phyloP scores from a whole-genome alignment of 179 eudicot species.

The Carnegiea gigantea region DNA sequence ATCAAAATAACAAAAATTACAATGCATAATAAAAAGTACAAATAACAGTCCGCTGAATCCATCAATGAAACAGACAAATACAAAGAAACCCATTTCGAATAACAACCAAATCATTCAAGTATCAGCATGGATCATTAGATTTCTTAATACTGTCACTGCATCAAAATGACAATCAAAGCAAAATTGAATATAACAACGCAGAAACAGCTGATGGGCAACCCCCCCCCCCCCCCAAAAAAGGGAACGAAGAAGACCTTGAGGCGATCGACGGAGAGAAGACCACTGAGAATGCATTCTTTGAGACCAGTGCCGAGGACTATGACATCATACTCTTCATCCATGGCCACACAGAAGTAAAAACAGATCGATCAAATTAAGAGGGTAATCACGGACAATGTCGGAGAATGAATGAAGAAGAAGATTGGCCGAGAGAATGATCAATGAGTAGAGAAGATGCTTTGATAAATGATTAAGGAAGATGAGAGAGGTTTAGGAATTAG shows the following conservation, averaged over 20 bases:
- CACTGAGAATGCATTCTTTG: conserved; percentile 87
- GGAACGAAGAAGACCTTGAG: conserved; percentile 46
- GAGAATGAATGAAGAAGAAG: not conserved
- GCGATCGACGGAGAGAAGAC: conserved; percentile 85
- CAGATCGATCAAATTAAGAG: not conserved
- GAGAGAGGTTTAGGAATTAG: not conserved
- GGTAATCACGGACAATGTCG: not conserved
- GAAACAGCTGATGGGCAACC: not conserved
- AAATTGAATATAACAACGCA: not conserved
- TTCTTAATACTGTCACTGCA: not conserved
- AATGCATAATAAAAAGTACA: not conserved
- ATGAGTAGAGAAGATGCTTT: not conserved
- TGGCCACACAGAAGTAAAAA: conserved; percentile 15
- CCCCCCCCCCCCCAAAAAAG: too few relatives aligned
- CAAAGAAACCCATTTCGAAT: conserved; percentile 3
- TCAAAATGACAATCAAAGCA: not conserved
- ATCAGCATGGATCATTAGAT: not conserved
- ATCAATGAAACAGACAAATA: not conserved
- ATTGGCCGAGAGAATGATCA: not conserved
- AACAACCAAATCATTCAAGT: not conserved
- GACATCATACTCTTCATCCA: conserved; percentile 91
- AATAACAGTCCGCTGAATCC: not conserved
- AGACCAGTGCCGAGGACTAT: conserved; percentile 82
- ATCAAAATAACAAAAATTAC: not conserved
- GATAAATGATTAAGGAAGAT: not conserved